Base-by-base conservation (phyloP, 192 early-diverging fungal species). In the Polychytrium aggregatum region DNA sequence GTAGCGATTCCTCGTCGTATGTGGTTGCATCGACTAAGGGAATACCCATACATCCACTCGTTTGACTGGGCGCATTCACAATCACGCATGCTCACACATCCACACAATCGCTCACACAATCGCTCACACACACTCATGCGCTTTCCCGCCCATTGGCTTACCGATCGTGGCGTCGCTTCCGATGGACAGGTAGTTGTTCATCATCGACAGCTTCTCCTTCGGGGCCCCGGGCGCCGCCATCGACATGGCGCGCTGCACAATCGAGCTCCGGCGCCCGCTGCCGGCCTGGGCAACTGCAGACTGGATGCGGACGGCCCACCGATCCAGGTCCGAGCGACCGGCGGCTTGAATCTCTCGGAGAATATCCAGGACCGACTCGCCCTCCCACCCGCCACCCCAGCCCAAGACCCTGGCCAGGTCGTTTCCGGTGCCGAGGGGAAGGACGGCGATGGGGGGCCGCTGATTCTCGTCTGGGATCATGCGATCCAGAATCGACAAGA, bases 391-490 rank as follows among this genome's bases (percentile, higher is more conserved):
- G 44, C 58, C 58, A 18, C 58, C 58, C 58, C 58, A 60, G 20
- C 68, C 63, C 11, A 72, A 51, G 6, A 72, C 64, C 16, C 64
- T 46, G 3, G 68, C 59, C 22, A 72, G 61, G 51, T 72, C 70
- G 36, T 72, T 72, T 9, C 70, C 70, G 20, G 70, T 72, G 35
- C 70, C 70, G n/a, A 71, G 45, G 16, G 70, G 70, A 8, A 72
- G 33, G 13, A 72, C 34, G 24, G 55, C 64, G 11, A 72, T 62
- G 14, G 61, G 50, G 4, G 69, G 59, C 21, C 41, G 34, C 33
- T 33, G 28, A 33, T 54, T 27, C 3, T 44, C 60, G n/a, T 44
- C 37, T 4, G 54, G 40, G 5, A 51, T 37, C 2, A 49, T 43
- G 14, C 57, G 45, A 38, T 72, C 70, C 11, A 72, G 55, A n/a